Evolutionary conservation across 345 rosid species (phyloP), one percentile per base, ranked within the genome.

Genomic region (Ceriops decandra): DNA sequence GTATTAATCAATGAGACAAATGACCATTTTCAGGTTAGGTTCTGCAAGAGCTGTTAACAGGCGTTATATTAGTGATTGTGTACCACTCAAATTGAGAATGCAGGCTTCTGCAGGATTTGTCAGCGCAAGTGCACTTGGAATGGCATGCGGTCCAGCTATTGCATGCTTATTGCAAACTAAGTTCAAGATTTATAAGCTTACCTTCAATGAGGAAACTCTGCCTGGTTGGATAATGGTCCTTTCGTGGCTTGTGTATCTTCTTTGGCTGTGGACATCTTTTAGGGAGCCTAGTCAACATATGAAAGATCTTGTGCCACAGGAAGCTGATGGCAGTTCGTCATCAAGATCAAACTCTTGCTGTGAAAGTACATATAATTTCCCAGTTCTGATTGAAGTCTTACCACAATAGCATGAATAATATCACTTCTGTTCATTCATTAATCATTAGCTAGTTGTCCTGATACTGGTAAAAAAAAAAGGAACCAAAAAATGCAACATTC

Each of bases 91-190:
- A 76, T 72, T 90, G 77, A 84, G 98, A 63, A 83, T 95, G 99
- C 95, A 90, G 74, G 97, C 99, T 74, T 95, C 99, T 0, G 98
- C 98, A 0, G 98, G 92, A 63, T 95, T 95, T 84, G 99, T 95
- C 66, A 91, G 96, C 79, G 98, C 99, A 61, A 91, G 99, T 88
- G 99, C 99, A 71, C 93, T 95, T 38, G 99, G 99, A 74, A 91
- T 95, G 99, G 99, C 99, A 46, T 91, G 97, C 82, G 99, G 99
- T 73, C 99, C 99, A 60, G 99, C 96, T 49, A 88, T 95, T 59
- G 98, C 99, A 60, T 97, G 97, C 72, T 77, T 91, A 66, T 92
- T 95, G 69, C 99, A 95, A 79, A 74, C 78, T 19, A 80, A 86
- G 53, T 91, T 95, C 75, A 90, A 85, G 84, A 82, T 95, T 27